Base-by-base conservation (phyloP, 306 rosid genomes). In the Coriaria nepalensis region DNA sequence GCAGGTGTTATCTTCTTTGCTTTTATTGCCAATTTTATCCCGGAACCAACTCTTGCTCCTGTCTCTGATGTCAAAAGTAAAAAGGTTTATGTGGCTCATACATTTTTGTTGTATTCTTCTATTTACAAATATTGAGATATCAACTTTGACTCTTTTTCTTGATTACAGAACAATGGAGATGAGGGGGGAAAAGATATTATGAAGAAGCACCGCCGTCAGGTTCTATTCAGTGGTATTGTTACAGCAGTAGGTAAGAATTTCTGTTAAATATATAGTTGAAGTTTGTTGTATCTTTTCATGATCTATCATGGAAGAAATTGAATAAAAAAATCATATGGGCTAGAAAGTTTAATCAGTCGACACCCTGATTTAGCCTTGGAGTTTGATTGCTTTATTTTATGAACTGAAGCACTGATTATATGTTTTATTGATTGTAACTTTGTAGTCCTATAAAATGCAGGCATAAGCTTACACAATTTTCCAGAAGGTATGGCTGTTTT, bases 401-500 rank as follows among this genome's bases (percentile, higher is more conserved):
- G 2, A 20, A 20, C 29, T 20, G 29, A 11, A 11, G 0, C 29
- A 42, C 13, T 6, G 38, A 5, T 10, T n/a, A 32, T 4, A 6
- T 33, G 6, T 49, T 7, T n/a, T 35, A 10, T 35, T 50, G 35
- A 37, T 10, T 8, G 10, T 29, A 7, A 40, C 48, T 38, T 34
- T 14, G 12, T 49, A 45, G 35, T 49, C 47, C 37, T 57, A 13
- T 36, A 60, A 55, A 47, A 35, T 72, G 68, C 64, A 92, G 98
- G 98, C 66, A 85, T 92, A 79, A 92, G 98, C 69, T 79, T 92
- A 64, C 98, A 92, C 70, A 92, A 85, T 56, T 85, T 92, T 68
- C 98, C 98, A 4, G 98, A 92, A 79, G 98, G 98, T 56, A 92
- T 92, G 98, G 98, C 98, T 0, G 98, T 92, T 45, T 92, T 92